Base-by-base conservation (phyloP, 257 asterid genomes). In the Echites panduratus region DNA sequence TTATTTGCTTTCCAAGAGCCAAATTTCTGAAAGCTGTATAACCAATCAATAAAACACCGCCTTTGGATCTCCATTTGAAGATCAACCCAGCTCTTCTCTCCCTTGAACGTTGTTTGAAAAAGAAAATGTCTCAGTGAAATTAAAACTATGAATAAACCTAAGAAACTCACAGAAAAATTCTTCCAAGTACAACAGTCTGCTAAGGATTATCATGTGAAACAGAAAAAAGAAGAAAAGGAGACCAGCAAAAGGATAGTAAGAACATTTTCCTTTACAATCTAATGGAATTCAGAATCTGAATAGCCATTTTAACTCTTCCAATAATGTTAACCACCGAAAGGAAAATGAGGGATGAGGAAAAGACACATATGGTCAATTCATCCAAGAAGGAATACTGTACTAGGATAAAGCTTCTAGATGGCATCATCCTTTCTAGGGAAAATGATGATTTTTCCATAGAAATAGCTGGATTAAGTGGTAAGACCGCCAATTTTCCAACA, bases 31-130 rank as follows among this genome's bases (percentile, higher is more conserved):
- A 94, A 74, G 98, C 95, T 13, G 89, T 22, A 70, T 94, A 94
- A 74, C 99, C 93, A 56, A 94, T 94, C 80, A 94, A 81, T 85
- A 94, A 92, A 73, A 94, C 76, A 22, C 99, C 99, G 22, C 99
- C 99, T 83, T 94, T 94, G 43, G 43, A 66, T 82, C 89, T 87
- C 99, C 99, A 94, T 85, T 94, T 94, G 66, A 61, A 73, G 73
- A 94, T 87, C 84, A 89, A 81, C 75, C 85, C 89, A 26, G 83
- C 82, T 82, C 99, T 87, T 81, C 79, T 85, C 83, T 94, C 99
- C 90, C 98, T 91, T 85, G 53, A 69, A 82, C 64, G 53, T 56
- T 47, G 32, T 66, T 29, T 24, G 26, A 62, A 16, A 40, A 71
- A 66, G 40, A 71, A 68, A 66, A 72, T 41, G 62, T 61, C 44